Evolutionary conservation across 2,329 filamentous ascomycete genomes (phyloP), one percentile per base, ranked within the genome.

Genomic region (Ceratocystis variospora): DNA sequence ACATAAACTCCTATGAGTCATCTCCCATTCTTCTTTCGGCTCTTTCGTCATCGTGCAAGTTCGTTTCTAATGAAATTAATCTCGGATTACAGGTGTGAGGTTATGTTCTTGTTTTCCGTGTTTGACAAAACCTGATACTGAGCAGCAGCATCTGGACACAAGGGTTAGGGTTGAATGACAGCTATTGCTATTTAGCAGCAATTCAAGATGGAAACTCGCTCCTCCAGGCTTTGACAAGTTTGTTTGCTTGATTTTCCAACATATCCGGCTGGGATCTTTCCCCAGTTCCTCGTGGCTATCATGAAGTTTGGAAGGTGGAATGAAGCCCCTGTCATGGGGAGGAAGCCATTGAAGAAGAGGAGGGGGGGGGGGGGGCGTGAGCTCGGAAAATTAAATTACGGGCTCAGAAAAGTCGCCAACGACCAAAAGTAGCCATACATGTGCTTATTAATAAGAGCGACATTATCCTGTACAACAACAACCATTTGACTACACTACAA

Each of bases 391-490:
- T 31, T 48, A 2, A 12, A 15, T 31, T 5, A 59, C 17, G 28
- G 12, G n/a, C 1, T 37, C 19, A 59, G 37, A 37, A 17, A 59
- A n/a, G 28, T 33, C 37, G 37, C 37, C 37, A 41, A 31, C 25
- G 28, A 25, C 28, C 28, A 59, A 37, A 59, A 59, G 28, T 59
- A n/a, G n/a, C 15, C 5, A 59, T 59, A 59, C 55, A 53, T 5
- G 1, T 25, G 28, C 5, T 37, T 33, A 59, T n/a, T 33, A 17
- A 37, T 19, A 15, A 15, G 33, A 31, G 55, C 55, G 7, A 25
- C 33, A 59, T 59, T 59, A 37, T 37, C n/a, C 55, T 59, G 55
- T 59, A 59, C 55, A 59, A 59, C 55, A 59, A 59, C 12, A 37
- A 37, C 48, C 2, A n/a, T 22, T 25, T 5, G 48, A 53, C 48